Conservation (phyloP, 2,329 filamentous ascomycete species). For the Fusarium setosum region DNA sequence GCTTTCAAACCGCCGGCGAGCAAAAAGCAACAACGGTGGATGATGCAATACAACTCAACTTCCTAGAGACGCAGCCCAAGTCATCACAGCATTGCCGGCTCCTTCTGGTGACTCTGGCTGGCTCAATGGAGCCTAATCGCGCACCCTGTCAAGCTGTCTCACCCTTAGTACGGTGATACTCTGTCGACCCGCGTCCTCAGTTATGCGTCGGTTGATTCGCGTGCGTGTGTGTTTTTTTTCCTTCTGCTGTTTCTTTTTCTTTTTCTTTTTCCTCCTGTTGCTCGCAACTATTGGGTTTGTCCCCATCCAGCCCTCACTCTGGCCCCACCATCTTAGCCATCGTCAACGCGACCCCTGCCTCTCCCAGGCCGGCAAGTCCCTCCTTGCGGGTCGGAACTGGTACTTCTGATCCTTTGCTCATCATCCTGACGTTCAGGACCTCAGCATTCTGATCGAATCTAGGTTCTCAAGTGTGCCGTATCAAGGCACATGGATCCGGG, state of each 20-base stretch:
- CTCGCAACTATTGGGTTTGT: conserved; percentile 33
- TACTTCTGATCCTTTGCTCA: conserved; percentile 6
- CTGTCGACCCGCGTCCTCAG: conserved; percentile 32
- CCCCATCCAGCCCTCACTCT: conserved; percentile 21
- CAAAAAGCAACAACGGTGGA: conserved; percentile 32
- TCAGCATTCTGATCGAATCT: background rate
- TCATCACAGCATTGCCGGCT: conserved; percentile 33
- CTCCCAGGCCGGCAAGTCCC: conserved; percentile 9
- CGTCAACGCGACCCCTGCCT: conserved; percentile 33
- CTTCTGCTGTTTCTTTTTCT: conserved; percentile 29
- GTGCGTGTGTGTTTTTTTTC: conserved; percentile 28
- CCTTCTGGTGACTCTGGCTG: conserved; percentile 29
- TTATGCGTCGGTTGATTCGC: conserved; percentile 36
- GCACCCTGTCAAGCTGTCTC: conserved; percentile 42
- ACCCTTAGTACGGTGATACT: conserved; percentile 29
- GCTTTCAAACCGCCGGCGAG: conserved; percentile 24
- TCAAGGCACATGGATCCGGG: conserved; percentile 12
- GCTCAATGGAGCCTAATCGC: conserved; percentile 32
- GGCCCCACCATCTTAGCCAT: conserved; percentile 41
- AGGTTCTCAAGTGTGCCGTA: conserved; percentile 5
- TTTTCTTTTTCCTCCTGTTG: conserved; percentile 23
- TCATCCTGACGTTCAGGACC: conserved; percentile 2
- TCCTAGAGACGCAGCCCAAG: conserved; percentile 31
- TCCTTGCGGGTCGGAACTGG: conserved; percentile 13
- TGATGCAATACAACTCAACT: conserved; percentile 39